Conservation (phyloP, 208 protist species). For the Giardia duodenalis region DNA sequence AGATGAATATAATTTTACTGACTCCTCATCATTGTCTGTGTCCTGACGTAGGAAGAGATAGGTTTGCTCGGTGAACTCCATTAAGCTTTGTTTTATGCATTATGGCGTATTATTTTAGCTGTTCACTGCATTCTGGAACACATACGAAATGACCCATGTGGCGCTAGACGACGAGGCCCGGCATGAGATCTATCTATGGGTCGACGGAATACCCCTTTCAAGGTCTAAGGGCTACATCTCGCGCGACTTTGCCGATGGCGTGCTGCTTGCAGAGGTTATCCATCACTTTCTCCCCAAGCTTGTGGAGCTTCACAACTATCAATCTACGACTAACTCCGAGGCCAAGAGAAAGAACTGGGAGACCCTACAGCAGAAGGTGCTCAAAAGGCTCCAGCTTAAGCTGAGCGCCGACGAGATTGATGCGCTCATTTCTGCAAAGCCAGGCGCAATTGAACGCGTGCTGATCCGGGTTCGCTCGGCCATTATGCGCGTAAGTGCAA, state of each 20-base stretch:
- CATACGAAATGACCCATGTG: not conserved
- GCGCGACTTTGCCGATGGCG: constrained; percentile 85
- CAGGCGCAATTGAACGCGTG: not conserved
- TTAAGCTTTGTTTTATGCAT: too few relatives aligned
- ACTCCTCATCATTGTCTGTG: too few relatives aligned
- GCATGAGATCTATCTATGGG: constrained; percentile 81
- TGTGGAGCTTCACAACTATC: constrained; percentile 93
- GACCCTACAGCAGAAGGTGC: constrained; percentile 61
- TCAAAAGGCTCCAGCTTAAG: not conserved
- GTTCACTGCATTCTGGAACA: too few relatives aligned
- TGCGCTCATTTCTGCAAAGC: not conserved
- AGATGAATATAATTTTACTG: too few relatives aligned
- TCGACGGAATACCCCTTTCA: constrained; percentile 81
- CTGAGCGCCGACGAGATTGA: not conserved
- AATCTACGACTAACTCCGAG: constrained; percentile 57
- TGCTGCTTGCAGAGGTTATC: constrained; percentile 79
- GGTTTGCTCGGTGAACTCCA: too few relatives aligned
- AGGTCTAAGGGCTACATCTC: constrained; percentile 81
- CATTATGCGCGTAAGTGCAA: not conserved
- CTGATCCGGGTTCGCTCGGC: not conserved
- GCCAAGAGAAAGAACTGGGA: constrained; percentile 87
- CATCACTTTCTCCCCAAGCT: constrained; percentile 80
- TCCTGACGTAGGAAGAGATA: too few relatives aligned
- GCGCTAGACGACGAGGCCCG: not conserved
- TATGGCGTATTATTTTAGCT: too few relatives aligned